Conservation (phyloP, 2,329 filamentous ascomycete genomes). For the Diaporthe citriasiana region DNA sequence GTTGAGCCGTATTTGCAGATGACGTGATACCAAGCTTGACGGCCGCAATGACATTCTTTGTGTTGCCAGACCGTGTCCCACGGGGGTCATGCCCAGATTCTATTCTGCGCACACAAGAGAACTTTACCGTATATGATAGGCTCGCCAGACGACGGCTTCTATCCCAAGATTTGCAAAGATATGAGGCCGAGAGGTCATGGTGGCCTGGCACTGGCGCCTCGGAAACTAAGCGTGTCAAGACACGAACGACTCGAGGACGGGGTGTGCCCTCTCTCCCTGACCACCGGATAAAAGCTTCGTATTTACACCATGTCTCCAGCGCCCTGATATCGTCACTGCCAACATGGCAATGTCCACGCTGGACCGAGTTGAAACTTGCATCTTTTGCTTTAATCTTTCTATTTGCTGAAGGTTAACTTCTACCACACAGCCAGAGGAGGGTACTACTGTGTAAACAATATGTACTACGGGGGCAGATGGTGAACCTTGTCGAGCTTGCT, state of each 20-base stretch:
- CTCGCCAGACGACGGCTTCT: not conserved
- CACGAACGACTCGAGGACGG: not conserved
- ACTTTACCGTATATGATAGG: not conserved
- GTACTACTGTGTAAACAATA: too few relatives aligned
- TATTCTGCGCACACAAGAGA: not conserved
- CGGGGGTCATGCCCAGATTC: not conserved
- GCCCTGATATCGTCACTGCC: not conserved
- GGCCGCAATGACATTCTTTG: not conserved
- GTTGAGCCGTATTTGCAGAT: constrained; percentile 4
- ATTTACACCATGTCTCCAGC: not conserved
- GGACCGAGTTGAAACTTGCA: not conserved
- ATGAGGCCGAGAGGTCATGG: constrained; percentile 10
- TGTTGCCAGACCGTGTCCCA: not conserved
- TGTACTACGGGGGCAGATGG: not conserved
- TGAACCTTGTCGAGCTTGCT: not conserved
- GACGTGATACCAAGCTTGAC: constrained; percentile 13
- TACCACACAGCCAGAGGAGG: not conserved
- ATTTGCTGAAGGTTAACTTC: not conserved
- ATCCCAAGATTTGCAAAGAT: not conserved
- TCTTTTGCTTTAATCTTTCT: not conserved
- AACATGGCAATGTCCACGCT: not conserved
- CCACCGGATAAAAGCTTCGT: constrained; percentile 3
- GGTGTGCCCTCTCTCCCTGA: not conserved
- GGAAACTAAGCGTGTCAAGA: not conserved
- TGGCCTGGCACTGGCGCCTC: constrained; percentile 4